These are phyloP conservation scores for Volvox reticuliferus DNA, from an alignment of 139 green algal species.

Conservation along the genomic window DNA sequence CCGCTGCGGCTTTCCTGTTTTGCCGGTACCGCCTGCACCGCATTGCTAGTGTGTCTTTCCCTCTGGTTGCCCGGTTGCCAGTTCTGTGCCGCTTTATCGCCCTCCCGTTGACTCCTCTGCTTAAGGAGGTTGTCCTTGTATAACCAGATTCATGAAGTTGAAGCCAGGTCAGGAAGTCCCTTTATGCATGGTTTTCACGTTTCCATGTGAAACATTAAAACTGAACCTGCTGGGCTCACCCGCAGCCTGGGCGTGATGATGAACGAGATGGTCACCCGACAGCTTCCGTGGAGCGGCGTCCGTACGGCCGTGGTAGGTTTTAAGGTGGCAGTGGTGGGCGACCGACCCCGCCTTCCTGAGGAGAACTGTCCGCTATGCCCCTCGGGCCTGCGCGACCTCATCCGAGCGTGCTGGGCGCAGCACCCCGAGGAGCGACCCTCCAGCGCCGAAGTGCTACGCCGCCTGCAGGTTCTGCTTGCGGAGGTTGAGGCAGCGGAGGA, in stretches of 20 bases:
- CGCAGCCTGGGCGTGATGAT: conserved; percentile 42
- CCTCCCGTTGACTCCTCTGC: too few relatives aligned
- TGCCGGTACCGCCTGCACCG: too few relatives aligned
- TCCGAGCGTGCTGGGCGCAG: conserved; percentile 44
- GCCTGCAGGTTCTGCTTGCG: conserved; percentile 12
- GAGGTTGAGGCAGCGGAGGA: conserved; percentile 3
- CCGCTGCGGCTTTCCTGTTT: too few relatives aligned
- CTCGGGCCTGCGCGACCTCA: conserved; percentile 18
- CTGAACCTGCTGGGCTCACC: not conserved
- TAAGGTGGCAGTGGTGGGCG: conserved; percentile 46
- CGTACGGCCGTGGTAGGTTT: conserved; percentile 14
- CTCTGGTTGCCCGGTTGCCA: too few relatives aligned
- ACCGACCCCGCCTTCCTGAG: not conserved
- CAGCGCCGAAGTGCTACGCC: not conserved
- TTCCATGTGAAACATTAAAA: too few relatives aligned
- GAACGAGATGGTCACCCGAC: conserved; percentile 32
- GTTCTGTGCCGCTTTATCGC: too few relatives aligned
- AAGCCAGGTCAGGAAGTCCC: too few relatives aligned
- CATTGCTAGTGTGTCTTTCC: too few relatives aligned
- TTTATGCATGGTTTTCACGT: too few relatives aligned
- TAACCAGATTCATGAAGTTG: too few relatives aligned
- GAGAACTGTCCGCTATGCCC: conserved; percentile 25
- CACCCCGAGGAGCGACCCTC: conserved; percentile 36
- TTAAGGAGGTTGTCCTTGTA: too few relatives aligned
- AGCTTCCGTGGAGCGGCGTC: conserved; percentile 31